phyloP scores from a whole-genome alignment of 495 filamentous ascomycete species.

The Aspergillus ellipticus region DNA sequence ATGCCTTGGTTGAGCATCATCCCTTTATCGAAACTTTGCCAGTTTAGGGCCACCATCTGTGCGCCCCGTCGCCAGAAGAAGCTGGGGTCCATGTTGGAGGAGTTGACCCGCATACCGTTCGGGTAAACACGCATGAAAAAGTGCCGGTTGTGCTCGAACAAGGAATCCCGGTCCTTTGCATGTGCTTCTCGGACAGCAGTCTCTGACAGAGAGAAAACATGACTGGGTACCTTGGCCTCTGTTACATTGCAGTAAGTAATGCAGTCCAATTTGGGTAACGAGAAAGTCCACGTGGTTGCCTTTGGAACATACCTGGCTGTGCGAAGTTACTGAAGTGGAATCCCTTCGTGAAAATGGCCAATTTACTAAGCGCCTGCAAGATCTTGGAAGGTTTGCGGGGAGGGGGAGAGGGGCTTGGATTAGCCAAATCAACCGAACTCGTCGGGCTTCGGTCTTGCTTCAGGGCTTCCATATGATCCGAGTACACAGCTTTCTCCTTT shows the following conservation, averaged over 20 bases:
- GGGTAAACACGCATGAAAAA: constrained; percentile 90
- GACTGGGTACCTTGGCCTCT: constrained; percentile 70
- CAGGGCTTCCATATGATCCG: constrained; percentile 13
- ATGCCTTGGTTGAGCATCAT: constrained; percentile 96
- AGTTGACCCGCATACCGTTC: constrained; percentile 72
- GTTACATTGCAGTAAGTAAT: constrained; percentile 7
- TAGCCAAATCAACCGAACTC: neutral
- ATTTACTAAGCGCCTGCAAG: constrained; percentile 63
- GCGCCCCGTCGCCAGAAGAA: constrained; percentile 86
- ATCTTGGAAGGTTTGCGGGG: constrained; percentile 63
- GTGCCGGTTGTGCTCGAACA: constrained; percentile 79
- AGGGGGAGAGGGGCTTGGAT: constrained; percentile 12
- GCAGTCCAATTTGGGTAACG: neutral
- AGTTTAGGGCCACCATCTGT: constrained; percentile 91
- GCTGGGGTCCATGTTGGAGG: constrained; percentile 80
- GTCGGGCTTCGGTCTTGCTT: constrained; percentile 5
- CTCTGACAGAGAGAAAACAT: constrained; percentile 86
- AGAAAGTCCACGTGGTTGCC: too few species aligned
- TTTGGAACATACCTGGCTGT: constrained; percentile 42
- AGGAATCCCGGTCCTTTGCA: constrained; percentile 49
- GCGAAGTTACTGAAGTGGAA: constrained; percentile 72
- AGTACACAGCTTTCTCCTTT: constrained; percentile 20
- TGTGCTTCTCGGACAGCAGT: constrained; percentile 69
- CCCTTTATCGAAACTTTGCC: constrained; percentile 85
- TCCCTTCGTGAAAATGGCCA: constrained; percentile 80